Percentiles rank a stretch among this genome's conserved stretches.
Conservation (phyloP, 352 stramenopile genomes). For the Phytopythium ostracodes region DNA sequence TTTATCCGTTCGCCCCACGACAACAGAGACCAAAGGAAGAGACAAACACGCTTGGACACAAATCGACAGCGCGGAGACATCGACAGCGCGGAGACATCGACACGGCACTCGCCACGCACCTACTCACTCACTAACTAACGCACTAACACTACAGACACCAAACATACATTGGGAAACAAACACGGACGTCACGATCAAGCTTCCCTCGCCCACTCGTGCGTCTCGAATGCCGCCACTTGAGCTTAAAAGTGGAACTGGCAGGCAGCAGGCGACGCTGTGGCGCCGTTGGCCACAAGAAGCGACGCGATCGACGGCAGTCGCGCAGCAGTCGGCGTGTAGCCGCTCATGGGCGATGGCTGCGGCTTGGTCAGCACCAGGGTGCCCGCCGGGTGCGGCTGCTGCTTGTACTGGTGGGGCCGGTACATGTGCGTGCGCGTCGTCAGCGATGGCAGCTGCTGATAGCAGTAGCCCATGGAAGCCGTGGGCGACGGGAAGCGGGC, state of each 20-base stretch:
- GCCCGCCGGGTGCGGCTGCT: conserved; percentile 9
- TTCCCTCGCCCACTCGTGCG: conserved; percentile 1
- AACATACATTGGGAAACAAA: not conserved
- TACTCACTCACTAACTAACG: not conserved
- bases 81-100: too few relatives aligned
- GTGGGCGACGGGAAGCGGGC: conserved; percentile 19
- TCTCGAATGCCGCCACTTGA: not conserved
- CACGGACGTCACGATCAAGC: not conserved
- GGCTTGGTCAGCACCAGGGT: conserved; percentile 13
- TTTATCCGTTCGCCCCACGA: not conserved
- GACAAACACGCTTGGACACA: conserved; percentile 1
- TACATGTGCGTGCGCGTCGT: not conserved
- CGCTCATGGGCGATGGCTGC: conserved; percentile 11
- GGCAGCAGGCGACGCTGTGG: conserved; percentile 10
- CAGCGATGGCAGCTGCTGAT: conserved; percentile 7
- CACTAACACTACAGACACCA: conserved; percentile 14
- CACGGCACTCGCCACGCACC: not conserved
- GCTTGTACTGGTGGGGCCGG: conserved; percentile 9
- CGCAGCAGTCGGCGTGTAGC: conserved; percentile 24
- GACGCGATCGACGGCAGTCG: conserved; percentile 60
- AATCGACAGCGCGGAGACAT: not conserved
- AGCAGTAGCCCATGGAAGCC: conserved; percentile 12
- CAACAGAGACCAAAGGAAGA: not conserved
- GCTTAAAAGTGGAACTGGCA: conserved; percentile 25
- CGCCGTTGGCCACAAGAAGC: conserved; percentile 36